These are phyloP conservation scores for Musa troglodytarum DNA, from an alignment of 176 grass and related monocot genomes.

Conservation along the genomic window DNA sequence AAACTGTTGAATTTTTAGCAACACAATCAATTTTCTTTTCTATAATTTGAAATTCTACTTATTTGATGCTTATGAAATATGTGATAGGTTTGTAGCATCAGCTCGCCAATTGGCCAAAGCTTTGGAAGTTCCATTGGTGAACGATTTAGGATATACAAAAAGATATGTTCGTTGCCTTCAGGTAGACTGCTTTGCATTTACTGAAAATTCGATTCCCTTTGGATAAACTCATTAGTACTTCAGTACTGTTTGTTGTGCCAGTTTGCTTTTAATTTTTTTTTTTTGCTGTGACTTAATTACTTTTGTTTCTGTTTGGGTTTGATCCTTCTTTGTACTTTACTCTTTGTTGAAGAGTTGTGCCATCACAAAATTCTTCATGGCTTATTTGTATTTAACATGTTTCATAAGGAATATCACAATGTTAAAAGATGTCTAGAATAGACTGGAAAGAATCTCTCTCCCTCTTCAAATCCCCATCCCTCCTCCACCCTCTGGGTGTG, in stretches of 20 bases:
- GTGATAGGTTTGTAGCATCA: conserved; percentile 71
- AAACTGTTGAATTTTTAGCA: background rate
- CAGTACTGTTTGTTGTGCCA: background rate
- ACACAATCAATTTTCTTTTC: too few species aligned
- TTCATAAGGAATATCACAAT: too few species aligned
- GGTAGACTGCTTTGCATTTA: conserved; percentile 30
- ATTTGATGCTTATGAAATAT: conserved; percentile 8
- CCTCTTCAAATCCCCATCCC: too few species aligned
- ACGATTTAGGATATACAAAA: conserved; percentile 98
- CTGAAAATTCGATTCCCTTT: background rate
- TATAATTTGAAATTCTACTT: background rate
- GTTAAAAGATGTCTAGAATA: too few species aligned
- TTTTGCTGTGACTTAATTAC: too few species aligned
- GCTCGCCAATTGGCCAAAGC: conserved; percentile 81
- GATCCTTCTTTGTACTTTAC: too few species aligned
- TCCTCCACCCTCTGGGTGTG: too few species aligned
- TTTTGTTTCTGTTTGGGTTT: too few species aligned
- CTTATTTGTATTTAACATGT: too few species aligned
- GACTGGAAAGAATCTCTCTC: too few species aligned
- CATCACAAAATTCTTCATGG: too few species aligned
- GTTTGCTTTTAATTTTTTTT: too few species aligned
- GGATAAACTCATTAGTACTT: background rate
- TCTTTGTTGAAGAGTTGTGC: background rate
- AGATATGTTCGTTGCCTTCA: conserved; percentile 96
- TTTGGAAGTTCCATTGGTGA: conserved; percentile 89